phyloP scores from a whole-genome alignment of 768 basidiomycete species.

The Mrakia frigida region DNA sequence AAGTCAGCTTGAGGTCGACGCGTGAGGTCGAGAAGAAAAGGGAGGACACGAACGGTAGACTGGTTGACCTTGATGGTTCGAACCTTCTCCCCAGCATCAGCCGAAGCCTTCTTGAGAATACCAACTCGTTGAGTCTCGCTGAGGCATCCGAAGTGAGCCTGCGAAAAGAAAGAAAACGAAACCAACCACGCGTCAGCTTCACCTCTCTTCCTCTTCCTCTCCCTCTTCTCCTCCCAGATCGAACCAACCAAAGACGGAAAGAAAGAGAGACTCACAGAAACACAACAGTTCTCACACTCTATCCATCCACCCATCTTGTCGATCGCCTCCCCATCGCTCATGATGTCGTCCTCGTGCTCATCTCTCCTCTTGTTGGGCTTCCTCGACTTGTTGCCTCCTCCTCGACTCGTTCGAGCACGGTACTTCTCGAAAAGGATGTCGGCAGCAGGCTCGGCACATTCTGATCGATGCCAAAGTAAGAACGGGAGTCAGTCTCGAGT shows the following conservation, averaged over 20 bases:
- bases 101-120: background rate
- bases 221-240: constrained; percentile 38
- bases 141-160: constrained; percentile 32
- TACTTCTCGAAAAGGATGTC: background rate
- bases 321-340: constrained; percentile 55
- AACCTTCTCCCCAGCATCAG: background rate
- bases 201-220: background rate
- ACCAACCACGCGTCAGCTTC: background rate
- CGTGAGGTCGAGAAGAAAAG: background rate
- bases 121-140: background rate
- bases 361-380: constrained; percentile 46
- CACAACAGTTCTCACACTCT: constrained; percentile 72
- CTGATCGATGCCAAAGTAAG: background rate
- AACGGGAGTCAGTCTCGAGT: background rate
- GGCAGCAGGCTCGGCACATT: background rate
- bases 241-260: constrained; percentile 57
- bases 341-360: constrained; percentile 54
- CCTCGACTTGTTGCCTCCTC: constrained; percentile 48
- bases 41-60: background rate
- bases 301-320: constrained; percentile 70
- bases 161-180: background rate
- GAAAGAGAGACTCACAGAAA: constrained; percentile 70
- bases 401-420: constrained; percentile 38
- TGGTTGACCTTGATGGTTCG: constrained; percentile 9
- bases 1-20: no score